Evolutionary conservation across 495 filamentous ascomycete species (phyloP), one percentile per base, ranked within the genome.

Genomic region (Aspergillus leporis): DNA sequence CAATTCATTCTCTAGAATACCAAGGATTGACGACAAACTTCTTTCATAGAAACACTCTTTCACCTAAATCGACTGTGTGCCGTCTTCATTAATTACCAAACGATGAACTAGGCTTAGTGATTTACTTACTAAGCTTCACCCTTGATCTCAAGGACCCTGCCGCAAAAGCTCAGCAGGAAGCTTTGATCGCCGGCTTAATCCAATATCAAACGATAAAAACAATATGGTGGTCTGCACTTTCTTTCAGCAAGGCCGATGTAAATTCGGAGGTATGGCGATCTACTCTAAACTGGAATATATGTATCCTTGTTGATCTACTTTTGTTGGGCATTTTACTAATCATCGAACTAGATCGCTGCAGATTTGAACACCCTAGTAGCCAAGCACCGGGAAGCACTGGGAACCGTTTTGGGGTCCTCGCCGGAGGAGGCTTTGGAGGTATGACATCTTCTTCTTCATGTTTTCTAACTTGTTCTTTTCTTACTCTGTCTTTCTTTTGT

Each of bases 221-320:
- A 53, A 61, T 57, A 88, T 88, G 86, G 64, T 70, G 4, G 72
- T 92, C 62, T 96, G 91, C 79, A 80, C 66, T 38, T 93, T 84
- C 68, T 96, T 79, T 65, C 84, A 84, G 70, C 83, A 86, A 70
- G 90, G 89, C 46, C 79, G 81, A 52, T 96, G 91, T 78, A 85
- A 78, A 64, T 87, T 81, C 66, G 91, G 91, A 65, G 76, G 81
- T 80, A 73, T 34, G 70, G 51, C n/a, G n/a, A 40, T 40, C 16
- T 9, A 7, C 7, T 43, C 2, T 10, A 7, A 19, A 43, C 5
- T 43, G 4, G 5, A 21, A 19, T 12, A 3, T 22, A 21, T n/a
- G 16, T 18, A 7, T 41, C 14, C 16, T 22, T 43, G 9, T 9
- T 7, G 23, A 4, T 58, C 30, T 5, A 43, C 34, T 19, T 23